Conservation (phyloP, 2,329 filamentous ascomycete species). For the Colletotrichum liaoningense region DNA sequence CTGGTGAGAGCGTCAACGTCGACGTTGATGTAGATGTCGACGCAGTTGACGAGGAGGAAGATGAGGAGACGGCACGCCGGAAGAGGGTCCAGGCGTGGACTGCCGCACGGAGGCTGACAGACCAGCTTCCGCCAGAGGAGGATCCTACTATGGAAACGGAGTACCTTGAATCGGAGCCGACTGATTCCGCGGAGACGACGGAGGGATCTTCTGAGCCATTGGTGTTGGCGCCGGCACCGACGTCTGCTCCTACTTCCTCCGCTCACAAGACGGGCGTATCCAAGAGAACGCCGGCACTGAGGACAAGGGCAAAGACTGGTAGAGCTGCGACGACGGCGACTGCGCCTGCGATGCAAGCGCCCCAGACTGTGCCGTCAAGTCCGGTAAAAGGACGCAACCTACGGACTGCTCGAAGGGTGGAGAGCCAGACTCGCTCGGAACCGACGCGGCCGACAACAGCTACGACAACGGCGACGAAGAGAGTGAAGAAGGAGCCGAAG, state of each 20-base stretch:
- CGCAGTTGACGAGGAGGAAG: neutral
- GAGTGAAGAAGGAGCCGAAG: conserved; percentile 18
- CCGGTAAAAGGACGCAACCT: neutral
- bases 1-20: neutral
- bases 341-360: neutral
- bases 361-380: neutral
- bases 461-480: neutral
- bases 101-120: conserved; percentile 18
- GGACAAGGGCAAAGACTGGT: neutral
- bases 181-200: neutral
- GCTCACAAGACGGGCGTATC: neutral
- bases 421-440: conserved; percentile 28
- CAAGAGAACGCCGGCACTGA: neutral
- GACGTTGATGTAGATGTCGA: neutral
- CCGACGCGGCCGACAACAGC: conserved; percentile 7
- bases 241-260: neutral
- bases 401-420: conserved; percentile 22
- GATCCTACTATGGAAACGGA: conserved; percentile 24
- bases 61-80: conserved; percentile 17
- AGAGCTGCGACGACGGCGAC: neutral
- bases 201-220: neutral
- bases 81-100: conserved; percentile 27
- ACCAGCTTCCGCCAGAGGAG: conserved; percentile 27
- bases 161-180: conserved; percentile 9
- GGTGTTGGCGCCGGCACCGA: neutral